phyloP scores from a whole-genome alignment of 2,329 filamentous ascomycete genomes.

The Cladophialophora exuberans region DNA sequence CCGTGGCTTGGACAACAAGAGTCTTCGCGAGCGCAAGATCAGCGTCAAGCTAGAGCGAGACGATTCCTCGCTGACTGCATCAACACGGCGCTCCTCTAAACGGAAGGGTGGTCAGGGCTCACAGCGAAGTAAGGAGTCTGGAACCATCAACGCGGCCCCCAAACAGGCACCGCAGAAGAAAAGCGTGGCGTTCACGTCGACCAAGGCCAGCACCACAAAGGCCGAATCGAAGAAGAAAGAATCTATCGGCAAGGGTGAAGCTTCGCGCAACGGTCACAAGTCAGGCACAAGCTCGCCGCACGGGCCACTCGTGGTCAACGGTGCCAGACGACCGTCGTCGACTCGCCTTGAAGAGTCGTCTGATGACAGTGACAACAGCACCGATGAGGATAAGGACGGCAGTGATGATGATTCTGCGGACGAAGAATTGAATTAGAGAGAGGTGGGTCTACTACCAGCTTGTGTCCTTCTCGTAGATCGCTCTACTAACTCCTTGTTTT shows the following conservation, averaged over 20 bases:
- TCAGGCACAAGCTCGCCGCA: slow-evolving; percentile 4
- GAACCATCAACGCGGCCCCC: neutral
- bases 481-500: too few relatives aligned
- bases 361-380: slow-evolving; percentile 25
- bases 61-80: too few relatives aligned
- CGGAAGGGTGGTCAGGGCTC: too few relatives aligned
- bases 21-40: slow-evolving; percentile 18
- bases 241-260: neutral
- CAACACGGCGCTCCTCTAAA: too few relatives aligned
- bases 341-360: slow-evolving; percentile 9
- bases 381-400: slow-evolving; percentile 8
- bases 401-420: slow-evolving; percentile 12
- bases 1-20: slow-evolving; percentile 20
- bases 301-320: slow-evolving; percentile 31
- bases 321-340: slow-evolving; percentile 17
- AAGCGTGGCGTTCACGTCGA: neutral
- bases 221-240: neutral
- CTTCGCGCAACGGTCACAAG: neutral
- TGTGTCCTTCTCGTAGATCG: too few relatives aligned
- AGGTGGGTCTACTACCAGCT: neutral
- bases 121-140: too few relatives aligned
- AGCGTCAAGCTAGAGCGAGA: slow-evolving; percentile 20
- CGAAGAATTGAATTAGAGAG: neutral
- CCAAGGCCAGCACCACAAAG: neutral
- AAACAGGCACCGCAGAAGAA: slow-evolving; percentile 6